phyloP scores from a whole-genome alignment of 805 yeast species.

The Geotrichum ghanense region DNA sequence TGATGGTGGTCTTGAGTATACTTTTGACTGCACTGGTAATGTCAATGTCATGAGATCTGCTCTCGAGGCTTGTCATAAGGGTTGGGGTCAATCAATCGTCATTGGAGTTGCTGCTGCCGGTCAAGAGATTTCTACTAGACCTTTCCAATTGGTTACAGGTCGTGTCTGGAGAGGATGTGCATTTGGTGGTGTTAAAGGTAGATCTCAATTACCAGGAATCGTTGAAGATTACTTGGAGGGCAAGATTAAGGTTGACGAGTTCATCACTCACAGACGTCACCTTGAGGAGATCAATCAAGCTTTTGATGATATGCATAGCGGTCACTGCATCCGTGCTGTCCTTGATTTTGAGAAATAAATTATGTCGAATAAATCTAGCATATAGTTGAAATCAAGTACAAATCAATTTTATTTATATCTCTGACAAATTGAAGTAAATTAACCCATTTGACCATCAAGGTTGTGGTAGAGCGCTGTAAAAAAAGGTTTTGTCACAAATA shows the following conservation, averaged over 20 bases:
- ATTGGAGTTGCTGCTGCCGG: conserved; percentile 99
- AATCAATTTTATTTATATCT: background rate
- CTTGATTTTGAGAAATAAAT: conserved; percentile 22
- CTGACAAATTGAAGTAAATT: background rate
- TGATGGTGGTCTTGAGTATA: conserved; percentile 93
- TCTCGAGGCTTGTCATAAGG: conserved; percentile 94
- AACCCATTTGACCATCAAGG: conserved; percentile 1
- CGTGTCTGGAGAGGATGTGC: conserved; percentile 99
- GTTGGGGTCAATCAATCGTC: conserved; percentile 94
- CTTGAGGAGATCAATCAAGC: conserved; percentile 76
- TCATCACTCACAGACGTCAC: conserved; percentile 80
- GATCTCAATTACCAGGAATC: conserved; percentile 84
- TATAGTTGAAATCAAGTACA: too few species aligned
- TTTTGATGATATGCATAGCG: conserved; percentile 89
- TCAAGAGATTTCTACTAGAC: conserved; percentile 90
- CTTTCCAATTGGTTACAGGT: conserved; percentile 98
- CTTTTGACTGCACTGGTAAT: conserved; percentile 98
- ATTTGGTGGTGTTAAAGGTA: conserved; percentile 98
- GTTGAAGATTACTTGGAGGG: conserved; percentile 80
- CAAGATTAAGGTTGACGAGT: conserved; percentile 80
- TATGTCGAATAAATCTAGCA: background rate
- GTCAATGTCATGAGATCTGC: conserved; percentile 92
- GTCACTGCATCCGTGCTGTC: conserved; percentile 91
- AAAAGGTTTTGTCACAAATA: too few species aligned
- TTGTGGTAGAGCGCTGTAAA: too few species aligned